A percentile compares a stretch with the other conserved stretches of the same genome.
phyloP scores from a whole-genome alignment of 108 stramenopile species.

The Nitzschia palea region DNA sequence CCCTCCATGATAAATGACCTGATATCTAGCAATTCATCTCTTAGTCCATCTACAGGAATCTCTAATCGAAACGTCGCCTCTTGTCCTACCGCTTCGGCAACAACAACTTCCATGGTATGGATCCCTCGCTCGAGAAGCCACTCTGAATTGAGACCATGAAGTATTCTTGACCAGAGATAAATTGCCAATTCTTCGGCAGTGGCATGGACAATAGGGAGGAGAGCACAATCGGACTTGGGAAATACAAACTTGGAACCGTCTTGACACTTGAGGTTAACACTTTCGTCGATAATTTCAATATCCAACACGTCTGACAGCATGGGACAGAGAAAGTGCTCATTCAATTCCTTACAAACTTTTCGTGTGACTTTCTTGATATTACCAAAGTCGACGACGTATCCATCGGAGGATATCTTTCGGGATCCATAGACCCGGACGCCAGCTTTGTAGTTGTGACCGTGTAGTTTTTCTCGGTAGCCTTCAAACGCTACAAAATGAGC shows the following conservation, averaged over 20 bases:
- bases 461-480: conserved; percentile 92
- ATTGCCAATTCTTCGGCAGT: conserved; percentile 94
- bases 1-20: conserved; percentile 36
- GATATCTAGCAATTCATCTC: conserved; percentile 38
- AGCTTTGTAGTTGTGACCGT: conserved; percentile 94
- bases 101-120: conserved; percentile 81
- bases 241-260: conserved; percentile 87
- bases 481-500: conserved; percentile 93
- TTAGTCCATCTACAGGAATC: conserved; percentile 37
- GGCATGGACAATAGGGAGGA: conserved; percentile 93
- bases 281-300: conserved; percentile 44
- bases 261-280: conserved; percentile 68
- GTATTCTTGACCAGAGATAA: conserved; percentile 71
- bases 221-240: conserved; percentile 81
- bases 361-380: conserved; percentile 82
- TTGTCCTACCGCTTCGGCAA: conserved; percentile 89
- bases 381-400: conserved; percentile 95
- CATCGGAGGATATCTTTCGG: conserved; percentile 65
- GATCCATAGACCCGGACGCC: conserved; percentile 73
- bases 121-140: conserved; percentile 78
- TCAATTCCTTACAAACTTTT: conserved; percentile 84
- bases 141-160: conserved; percentile 62
- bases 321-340: conserved; percentile 94
- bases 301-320: conserved; percentile 79
- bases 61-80: conserved; percentile 74